Conservation (phyloP, 2,329 filamentous ascomycete genomes). For the Cryphonectria japonica region DNA sequence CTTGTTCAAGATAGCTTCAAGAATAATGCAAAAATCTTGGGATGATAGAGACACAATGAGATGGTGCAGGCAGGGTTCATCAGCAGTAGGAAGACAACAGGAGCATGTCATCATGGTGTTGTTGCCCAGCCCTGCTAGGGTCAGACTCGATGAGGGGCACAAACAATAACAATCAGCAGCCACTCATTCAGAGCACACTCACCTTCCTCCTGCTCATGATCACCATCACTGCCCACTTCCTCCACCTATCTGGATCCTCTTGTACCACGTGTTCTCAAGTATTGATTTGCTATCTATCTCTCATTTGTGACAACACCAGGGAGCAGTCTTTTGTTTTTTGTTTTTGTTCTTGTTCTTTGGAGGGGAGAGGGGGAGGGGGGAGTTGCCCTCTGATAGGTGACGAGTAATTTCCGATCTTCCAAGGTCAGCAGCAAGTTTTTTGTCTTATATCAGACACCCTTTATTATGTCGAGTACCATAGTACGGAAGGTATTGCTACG, state of each 20-base stretch:
- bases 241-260: neutral
- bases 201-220: neutral
- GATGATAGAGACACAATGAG: neutral
- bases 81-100: neutral
- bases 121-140: neutral
- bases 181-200: neutral
- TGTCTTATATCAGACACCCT: neutral
- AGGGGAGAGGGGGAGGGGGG: too few species aligned
- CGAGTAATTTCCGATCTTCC: neutral
- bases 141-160: conserved; percentile 1
- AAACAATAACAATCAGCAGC: neutral
- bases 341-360: neutral
- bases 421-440: neutral
- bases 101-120: neutral
- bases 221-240: neutral
- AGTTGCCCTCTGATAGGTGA: neutral
- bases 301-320: neutral
- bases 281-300: neutral
- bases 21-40: too few species aligned
- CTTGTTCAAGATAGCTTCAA: neutral
- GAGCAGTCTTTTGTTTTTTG: neutral
- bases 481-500: neutral
- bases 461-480: neutral
- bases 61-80: neutral
- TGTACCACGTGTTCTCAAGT: neutral